Percentiles rank a stretch among this genome's conserved stretches.
Evolutionary conservation across 768 basidiomycete genomes (phyloP).

Genomic region (Serendipita sp.): DNA sequence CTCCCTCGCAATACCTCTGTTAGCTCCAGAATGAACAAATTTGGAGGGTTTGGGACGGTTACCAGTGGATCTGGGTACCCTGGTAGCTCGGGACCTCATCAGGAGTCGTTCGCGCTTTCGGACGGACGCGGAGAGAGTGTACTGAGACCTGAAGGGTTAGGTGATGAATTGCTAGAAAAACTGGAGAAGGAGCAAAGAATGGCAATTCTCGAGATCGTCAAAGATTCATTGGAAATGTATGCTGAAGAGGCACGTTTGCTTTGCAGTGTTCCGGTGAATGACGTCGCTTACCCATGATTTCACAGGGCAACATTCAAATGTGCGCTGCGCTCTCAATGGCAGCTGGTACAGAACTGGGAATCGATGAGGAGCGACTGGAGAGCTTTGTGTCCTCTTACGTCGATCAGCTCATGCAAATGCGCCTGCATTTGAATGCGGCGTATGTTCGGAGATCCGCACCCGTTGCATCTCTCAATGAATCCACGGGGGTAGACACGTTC

Average conservation of each 20-base stretch:
- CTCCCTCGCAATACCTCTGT: background rate
- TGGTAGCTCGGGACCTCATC: background rate
- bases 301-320: slow-evolving; percentile 58
- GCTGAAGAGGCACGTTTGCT: background rate
- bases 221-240: background rate
- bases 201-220: background rate
- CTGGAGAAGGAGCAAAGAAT: background rate
- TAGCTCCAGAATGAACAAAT: background rate
- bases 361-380: slow-evolving; percentile 27
- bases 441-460: slow-evolving; percentile 54
- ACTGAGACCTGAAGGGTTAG: background rate
- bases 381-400: slow-evolving; percentile 50
- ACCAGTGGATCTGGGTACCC: background rate
- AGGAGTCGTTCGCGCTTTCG: background rate
- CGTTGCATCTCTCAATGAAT: slow-evolving; percentile 33
- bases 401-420: slow-evolving; percentile 51
- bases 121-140: background rate
- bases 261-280: too few species aligned
- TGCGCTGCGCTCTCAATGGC: slow-evolving; percentile 56
- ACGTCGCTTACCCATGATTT: slow-evolving; percentile 15
- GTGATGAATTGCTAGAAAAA: background rate
- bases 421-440: slow-evolving; percentile 49
- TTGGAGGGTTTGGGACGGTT: background rate
- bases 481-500: slow-evolving; percentile 31
- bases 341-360: slow-evolving; percentile 38